Conservation (phyloP, 306 rosid species). For the Citrullus mucosospermus region DNA sequence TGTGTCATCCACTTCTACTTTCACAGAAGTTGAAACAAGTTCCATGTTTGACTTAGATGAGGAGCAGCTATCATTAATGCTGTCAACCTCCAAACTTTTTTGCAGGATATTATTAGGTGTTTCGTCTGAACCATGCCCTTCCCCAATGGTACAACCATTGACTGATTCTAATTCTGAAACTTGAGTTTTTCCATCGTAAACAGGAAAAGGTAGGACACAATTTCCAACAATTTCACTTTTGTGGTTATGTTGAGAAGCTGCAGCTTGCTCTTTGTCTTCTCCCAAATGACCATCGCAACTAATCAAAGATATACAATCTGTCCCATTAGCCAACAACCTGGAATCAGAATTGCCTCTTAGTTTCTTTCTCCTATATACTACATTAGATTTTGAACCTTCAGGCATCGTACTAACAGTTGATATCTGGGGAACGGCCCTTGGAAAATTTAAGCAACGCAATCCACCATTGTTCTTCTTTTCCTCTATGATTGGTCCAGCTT, state of each 20-base stretch:
- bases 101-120: constrained; percentile 21
- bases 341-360: constrained; percentile 19
- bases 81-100: constrained; percentile 43
- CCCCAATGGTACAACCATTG: constrained; percentile 9
- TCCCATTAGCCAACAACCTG: constrained; percentile 13
- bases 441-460: constrained; percentile 27
- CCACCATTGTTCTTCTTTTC: constrained; percentile 25
- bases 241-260: constrained; percentile 28
- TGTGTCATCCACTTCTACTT: constrained; percentile 50
- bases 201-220: constrained; percentile 12
- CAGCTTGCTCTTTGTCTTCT: constrained; percentile 32
- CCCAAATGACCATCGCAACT: constrained; percentile 33
- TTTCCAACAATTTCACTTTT: constrained; percentile 23
- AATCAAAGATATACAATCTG: constrained; percentile 30
- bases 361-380: constrained; percentile 69
- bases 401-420: constrained; percentile 46
- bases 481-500: constrained; percentile 28
- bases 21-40: constrained; percentile 32
- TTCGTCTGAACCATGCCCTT: constrained; percentile 18
- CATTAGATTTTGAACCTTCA: constrained; percentile 24
- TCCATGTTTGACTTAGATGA: constrained; percentile 73
- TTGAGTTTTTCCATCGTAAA: constrained; percentile 10
- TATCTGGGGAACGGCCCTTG: constrained; percentile 27
- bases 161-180: constrained; percentile 13
- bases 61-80: constrained; percentile 78